Evolutionary conservation across 805 yeast species (phyloP), one percentile per base, ranked within the genome.

Genomic region (Citeromyces nyonsensis): DNA sequence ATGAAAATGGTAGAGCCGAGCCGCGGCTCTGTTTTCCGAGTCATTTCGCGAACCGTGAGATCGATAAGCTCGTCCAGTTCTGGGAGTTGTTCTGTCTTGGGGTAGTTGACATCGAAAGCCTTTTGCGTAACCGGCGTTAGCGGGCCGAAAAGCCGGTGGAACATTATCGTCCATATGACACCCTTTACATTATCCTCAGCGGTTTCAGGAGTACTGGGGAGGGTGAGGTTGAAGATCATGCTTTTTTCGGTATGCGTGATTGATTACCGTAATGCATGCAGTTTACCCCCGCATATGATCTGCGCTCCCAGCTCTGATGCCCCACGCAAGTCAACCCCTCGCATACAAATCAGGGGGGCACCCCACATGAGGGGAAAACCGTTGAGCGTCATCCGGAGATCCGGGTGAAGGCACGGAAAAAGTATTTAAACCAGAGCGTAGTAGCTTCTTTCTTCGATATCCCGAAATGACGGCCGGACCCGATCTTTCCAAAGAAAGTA

Each of bases 111-210:
- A 11, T 66, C 74, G 7, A 68, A 49, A 33, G 73, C 70, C 38
- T 72, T 75, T n/a, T 55, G 51, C 4, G 69, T 62, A 10, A 55
- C 49, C 2, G 86, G 84, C 2, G 54, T 49, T 11, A 77, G 57
- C 1, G 74, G 63, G 1, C 86, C 88, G 45, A 81, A 71, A 18
- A 77, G 54, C 29, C 93, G 54, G 35, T 73, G 69, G 48, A 80
- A 80, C 47, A 80, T 67, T 12, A 80, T 69, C 2, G 81, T 57
- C 58, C 81, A 73, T 34, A 81, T 48, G 18, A 77, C 51, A 2
- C 79, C 82, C 60, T 59, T 63, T 10, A 71, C 49, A 6, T 70
- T 66, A 36, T 73, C 82, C 32, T 67, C 55, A 6, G 66, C 60
- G 30, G 66, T 65, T 30, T 69, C 63, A 33, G 70, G 47, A 38